These are phyloP conservation scores for Thermothelomyces thermophilus DNA, from an alignment of 2,329 filamentous ascomycete species.

Conservation along the genomic window DNA sequence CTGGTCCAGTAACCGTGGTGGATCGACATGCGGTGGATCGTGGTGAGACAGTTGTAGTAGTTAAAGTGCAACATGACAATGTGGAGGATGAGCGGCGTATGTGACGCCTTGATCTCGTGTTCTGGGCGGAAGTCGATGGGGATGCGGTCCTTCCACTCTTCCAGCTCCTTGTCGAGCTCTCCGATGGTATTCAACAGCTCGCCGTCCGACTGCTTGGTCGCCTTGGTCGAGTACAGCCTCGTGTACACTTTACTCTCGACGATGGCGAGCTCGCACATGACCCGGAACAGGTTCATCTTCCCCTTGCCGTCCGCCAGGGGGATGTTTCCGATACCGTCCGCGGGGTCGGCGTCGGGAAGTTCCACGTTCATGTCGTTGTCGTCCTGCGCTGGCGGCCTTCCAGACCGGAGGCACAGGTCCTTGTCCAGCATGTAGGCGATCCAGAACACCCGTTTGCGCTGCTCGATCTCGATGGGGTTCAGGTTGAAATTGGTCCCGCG, in stretches of 20 bases:
- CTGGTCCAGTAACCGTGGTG: slow-evolving; percentile 99
- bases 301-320: slow-evolving; percentile 80
- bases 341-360: slow-evolving; percentile 81
- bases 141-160: slow-evolving; percentile 95
- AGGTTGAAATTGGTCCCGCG: slow-evolving; percentile 87
- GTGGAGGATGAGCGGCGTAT: slow-evolving; percentile 89
- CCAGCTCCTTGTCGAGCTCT: slow-evolving; percentile 80
- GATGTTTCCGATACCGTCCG: slow-evolving; percentile 91
- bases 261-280: slow-evolving; percentile 84
- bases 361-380: slow-evolving; percentile 88
- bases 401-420: slow-evolving; percentile 53
- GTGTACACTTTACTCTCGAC: slow-evolving; percentile 96
- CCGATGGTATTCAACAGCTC: slow-evolving; percentile 93
- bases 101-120: slow-evolving; percentile 86
- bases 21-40: slow-evolving; percentile 96
- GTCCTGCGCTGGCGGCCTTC: slow-evolving; percentile 54
- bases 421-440: slow-evolving; percentile 61
- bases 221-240: slow-evolving; percentile 84
- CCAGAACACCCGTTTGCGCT: slow-evolving; percentile 64
- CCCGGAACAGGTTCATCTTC: slow-evolving; percentile 90
- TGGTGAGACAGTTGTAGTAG: slow-evolving; percentile 97
- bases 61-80: slow-evolving; percentile 92
- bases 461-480: slow-evolving; percentile 89
- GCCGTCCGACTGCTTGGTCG: slow-evolving; percentile 83
- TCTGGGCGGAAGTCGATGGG: slow-evolving; percentile 95